Conservation (phyloP, 129 eudicot genomes). For the Lactuca saligna region DNA sequence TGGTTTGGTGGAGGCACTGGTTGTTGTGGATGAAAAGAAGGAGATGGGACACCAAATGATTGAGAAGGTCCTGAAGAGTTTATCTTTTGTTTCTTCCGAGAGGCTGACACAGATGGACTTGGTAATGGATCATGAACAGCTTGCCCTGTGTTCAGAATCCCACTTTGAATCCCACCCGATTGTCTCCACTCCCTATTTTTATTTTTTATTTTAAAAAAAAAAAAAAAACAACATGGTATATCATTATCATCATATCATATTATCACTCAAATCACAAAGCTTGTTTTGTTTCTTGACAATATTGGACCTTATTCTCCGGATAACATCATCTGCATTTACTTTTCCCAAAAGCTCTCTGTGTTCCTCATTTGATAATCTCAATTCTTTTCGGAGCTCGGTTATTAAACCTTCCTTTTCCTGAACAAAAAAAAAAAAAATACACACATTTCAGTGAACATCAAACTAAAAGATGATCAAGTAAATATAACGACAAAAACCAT, state of each 20-base stretch:
- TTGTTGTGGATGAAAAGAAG: constrained; percentile 56
- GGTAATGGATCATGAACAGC: constrained; percentile 74
- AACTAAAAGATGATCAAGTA: constrained; percentile 26
- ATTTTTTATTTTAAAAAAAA: background rate
- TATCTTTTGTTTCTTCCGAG: constrained; percentile 82
- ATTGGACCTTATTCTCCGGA: constrained; percentile 75
- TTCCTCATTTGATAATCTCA: constrained; percentile 89
- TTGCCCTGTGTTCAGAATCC: constrained; percentile 48
- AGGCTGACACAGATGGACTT: constrained; percentile 82
- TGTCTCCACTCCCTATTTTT: constrained; percentile 83
- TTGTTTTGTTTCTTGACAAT: background rate
- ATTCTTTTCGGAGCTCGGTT: constrained; percentile 88
- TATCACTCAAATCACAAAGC: constrained; percentile 3
- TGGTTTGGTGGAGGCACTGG: constrained; percentile 54
- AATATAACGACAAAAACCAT: constrained; percentile 9
- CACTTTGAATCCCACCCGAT: constrained; percentile 57
- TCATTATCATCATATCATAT: background rate
- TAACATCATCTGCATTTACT: constrained; percentile 83
- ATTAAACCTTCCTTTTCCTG: constrained; percentile 95
- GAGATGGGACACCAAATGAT: constrained; percentile 77
- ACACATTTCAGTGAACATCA: constrained; percentile 11
- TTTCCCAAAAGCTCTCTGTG: constrained; percentile 78
- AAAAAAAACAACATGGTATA: background rate
- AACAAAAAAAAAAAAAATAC: constrained; percentile 22
- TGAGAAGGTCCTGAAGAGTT: constrained; percentile 64